A percentile compares a stretch with the other conserved stretches of the same genome.
Conservation (phyloP, 208 protist species). For the Crithidia fasciculata region DNA sequence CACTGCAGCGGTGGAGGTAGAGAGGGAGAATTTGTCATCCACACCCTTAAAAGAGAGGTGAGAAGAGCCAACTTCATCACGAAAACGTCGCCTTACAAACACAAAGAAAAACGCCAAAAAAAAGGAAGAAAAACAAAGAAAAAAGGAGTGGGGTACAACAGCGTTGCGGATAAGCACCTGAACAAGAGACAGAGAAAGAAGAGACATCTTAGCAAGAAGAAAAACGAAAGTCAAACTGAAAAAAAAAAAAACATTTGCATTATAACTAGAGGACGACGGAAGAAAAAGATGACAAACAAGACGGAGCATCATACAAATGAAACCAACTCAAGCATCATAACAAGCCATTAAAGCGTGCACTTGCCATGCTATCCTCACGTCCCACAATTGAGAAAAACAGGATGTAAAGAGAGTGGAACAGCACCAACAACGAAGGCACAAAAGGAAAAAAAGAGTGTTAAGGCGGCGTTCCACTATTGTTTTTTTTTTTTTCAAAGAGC, state of each 20-base stretch:
- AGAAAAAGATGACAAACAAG: not conserved
- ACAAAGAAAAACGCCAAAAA: not conserved
- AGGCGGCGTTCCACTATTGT: too few relatives aligned
- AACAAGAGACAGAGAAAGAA: not conserved
- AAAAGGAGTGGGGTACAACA: too few relatives aligned
- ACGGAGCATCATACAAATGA: too few relatives aligned
- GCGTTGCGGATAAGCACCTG: too few relatives aligned
- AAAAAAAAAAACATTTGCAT: conserved; percentile 5
- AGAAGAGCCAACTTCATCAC: too few relatives aligned
- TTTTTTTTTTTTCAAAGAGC: too few relatives aligned
- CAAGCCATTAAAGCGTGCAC: too few relatives aligned
- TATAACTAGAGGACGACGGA: not conserved
- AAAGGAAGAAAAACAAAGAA: not conserved
- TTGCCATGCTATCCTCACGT: too few relatives aligned
- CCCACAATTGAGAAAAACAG: not conserved
- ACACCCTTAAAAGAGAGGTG: too few relatives aligned
- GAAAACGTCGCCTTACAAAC: too few relatives aligned
- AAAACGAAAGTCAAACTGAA: not conserved
- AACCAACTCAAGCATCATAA: too few relatives aligned
- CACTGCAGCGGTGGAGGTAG: not conserved
- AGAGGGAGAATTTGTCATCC: not conserved
- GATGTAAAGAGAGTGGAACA: conserved; percentile 1
- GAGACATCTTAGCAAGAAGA: not conserved
- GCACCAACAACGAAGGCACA: not conserved
- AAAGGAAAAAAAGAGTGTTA: not conserved